Evolutionary conservation across 129 eudicot species (phyloP).

Genomic region (Flaveria brownii): DNA sequence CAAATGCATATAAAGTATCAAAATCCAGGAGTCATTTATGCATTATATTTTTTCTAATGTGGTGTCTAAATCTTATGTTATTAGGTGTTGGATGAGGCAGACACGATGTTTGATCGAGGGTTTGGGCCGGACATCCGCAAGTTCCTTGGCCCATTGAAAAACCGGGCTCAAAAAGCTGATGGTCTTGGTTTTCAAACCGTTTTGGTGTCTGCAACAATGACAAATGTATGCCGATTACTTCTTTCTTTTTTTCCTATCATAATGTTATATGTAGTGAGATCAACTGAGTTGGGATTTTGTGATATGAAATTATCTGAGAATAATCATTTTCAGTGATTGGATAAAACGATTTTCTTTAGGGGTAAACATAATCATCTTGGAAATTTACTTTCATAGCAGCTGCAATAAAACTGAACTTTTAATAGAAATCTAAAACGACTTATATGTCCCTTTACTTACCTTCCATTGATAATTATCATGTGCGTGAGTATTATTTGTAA

Average conservation of each 20-base stretch:
- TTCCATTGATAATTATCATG: too few relatives aligned
- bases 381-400: neutral
- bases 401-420: neutral
- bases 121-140: constrained; percentile 98
- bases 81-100: constrained; percentile 99
- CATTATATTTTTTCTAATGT: neutral
- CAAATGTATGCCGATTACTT: constrained; percentile 54
- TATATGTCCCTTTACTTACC: neutral
- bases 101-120: constrained; percentile 96
- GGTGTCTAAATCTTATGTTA: constrained; percentile 28
- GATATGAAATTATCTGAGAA: neutral
- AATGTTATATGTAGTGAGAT: neutral
- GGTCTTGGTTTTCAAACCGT: constrained; percentile 82
- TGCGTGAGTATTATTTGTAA: too few relatives aligned
- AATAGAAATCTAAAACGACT: neutral
- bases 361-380: neutral
- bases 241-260: neutral
- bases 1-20: constrained; percentile 6
- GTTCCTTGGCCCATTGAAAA: constrained; percentile 81
- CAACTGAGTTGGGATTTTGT: neutral
- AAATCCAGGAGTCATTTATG: neutral
- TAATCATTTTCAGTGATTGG: neutral
- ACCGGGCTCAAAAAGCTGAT: constrained; percentile 67
- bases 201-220: constrained; percentile 93
- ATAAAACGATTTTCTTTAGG: neutral